Base-by-base conservation (phyloP, 345 rosid genomes). In the Stellera chamaejasme region DNA sequence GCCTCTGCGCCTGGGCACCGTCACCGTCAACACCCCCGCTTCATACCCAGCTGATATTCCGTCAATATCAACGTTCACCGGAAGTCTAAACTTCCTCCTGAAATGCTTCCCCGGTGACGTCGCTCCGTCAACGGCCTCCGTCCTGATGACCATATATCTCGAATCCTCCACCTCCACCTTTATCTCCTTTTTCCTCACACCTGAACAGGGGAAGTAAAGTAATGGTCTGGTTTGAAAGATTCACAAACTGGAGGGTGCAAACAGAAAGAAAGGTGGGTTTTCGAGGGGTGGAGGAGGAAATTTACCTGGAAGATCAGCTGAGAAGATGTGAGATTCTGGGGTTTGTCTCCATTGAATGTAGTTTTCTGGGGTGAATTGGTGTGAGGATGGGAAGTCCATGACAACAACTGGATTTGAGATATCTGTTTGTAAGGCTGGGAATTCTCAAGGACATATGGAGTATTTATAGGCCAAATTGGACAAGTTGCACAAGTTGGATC, bases 161-260 rank as follows among this genome's bases (percentile, higher is more conserved):
- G 87, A 77, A 69, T 89, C 83, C 77, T 89, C 91, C 8, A 89
- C 78, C 65, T 85, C 91, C 48, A 83, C 91, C 36, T 66, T 81
- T 46, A 83, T 85, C 56, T 88, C 91, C 46, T 83, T 87, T 66
- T 83, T 88, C 69, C 76, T 85, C 68, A 79, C 79, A 48, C 94
- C 96, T 85, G 63, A 4, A 55, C 55, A 66, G n/a, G 15, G 43
- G 2, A 72, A 43, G 3, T 43, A 9, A 12, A 32, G 14, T 32
- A 5, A 8, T 0, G 5, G 39, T 32, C 39, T 32, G 39, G 3
- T 32, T 8, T 32, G 39, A 32, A 8, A 32, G 8, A 8, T 32
- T 32, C 8, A 41, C 61, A 25, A 48, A 43, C 5, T 26, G 42
- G 43, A 13, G 26, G 13, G 26, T 12, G 32, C 19, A 10, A 9